Base-by-base conservation (phyloP, 768 basidiomycete species). In the Macrolepiota dolichaula region DNA sequence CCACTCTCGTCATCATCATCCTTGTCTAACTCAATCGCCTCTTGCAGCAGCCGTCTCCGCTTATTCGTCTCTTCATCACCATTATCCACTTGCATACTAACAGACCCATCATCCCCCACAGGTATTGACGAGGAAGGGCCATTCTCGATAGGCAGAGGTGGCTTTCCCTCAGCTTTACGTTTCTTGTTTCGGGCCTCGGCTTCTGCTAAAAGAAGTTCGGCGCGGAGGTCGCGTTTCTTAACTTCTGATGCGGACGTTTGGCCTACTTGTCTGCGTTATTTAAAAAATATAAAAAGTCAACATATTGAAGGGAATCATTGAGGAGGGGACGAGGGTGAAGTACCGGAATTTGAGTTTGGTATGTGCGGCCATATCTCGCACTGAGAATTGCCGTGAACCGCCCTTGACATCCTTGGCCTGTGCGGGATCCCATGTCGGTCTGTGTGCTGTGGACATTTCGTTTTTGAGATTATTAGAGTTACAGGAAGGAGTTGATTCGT, bases 261-360 rank as follows among this genome's bases (percentile, higher is more conserved):
- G 9, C 96, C 96, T 2, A 90, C 84, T 80, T 97, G 94, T 32
- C 91, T 91, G 51, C 44, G 61, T 51, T 49, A 40, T 24, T 52
- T 57, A 17, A 25, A 52, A n/a, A n/a, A 55, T 57, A 17, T 29
- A 52, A n/a, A n/a, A 11, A 37, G 15, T 57, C 40, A 55, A 44
- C 55, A 24, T 58, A 32, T 51, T 22, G 13, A 17, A 13, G 11
- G 10, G 47, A 19, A 19, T 37, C 13, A 2, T 19, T 12, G 1
- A 22, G n/a, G 42, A 19, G 19, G 40, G 40, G 40, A 19, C 11
- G 27, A 29, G 25, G 15, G 27, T 42, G 42, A 51, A 66, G 44
- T 62, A 92, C 88, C 96, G 88, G 77, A 99, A 99, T 79, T 99
- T 99, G 67, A 99, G 89, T 75, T 97, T 96, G 1, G 96, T 99